These are phyloP conservation scores for Serendipita sp. DNA, from an alignment of 768 basidiomycete species.

Conservation along the genomic window DNA sequence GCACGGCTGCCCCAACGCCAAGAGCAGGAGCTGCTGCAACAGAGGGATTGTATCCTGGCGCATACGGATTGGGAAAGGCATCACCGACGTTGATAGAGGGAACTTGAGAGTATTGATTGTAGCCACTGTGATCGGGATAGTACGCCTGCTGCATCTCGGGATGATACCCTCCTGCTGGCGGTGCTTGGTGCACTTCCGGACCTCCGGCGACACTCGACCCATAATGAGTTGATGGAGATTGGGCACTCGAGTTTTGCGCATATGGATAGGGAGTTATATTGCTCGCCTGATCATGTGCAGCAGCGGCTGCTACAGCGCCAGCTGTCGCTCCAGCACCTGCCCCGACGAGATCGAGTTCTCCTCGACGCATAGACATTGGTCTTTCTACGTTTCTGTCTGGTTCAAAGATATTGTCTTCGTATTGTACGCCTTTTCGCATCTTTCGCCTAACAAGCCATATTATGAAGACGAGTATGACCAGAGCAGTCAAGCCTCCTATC, in stretches of 20 bases:
- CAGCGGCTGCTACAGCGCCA: neutral
- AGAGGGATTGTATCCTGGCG: neutral
- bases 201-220: neutral
- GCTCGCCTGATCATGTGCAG: neutral
- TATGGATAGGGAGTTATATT: constrained; percentile 4
- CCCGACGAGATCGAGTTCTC: neutral
- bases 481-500: constrained; percentile 35
- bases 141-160: neutral
- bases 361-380: neutral
- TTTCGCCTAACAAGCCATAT: neutral
- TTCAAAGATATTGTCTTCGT: neutral
- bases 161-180: neutral
- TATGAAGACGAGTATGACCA: constrained; percentile 24
- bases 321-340: neutral
- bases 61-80: neutral
- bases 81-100: neutral
- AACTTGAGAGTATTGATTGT: neutral
- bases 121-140: neutral
- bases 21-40: neutral
- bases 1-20: neutral
- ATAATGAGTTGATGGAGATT: neutral
- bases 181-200: constrained; percentile 1
- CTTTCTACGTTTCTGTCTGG: constrained; percentile 2
- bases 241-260: neutral
- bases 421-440: neutral